Conservation (phyloP, 23 red algal genomes). For the Agarophyton chilense region DNA sequence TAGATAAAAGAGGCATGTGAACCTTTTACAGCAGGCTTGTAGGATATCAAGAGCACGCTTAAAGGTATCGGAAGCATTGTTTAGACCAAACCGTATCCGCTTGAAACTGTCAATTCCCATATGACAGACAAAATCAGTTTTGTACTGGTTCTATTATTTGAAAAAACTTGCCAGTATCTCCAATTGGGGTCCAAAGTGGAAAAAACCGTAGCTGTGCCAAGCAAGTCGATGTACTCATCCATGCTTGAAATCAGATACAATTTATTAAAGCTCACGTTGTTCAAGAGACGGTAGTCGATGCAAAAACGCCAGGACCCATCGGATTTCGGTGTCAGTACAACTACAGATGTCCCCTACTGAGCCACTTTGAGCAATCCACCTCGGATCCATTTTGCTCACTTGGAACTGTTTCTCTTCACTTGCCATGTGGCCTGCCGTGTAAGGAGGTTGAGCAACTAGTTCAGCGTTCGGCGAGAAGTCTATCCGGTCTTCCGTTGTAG, state of each 20-base stretch:
- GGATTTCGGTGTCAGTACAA: background rate
- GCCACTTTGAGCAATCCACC: too few relatives aligned
- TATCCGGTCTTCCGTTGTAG: too few relatives aligned
- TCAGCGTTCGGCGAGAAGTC: too few relatives aligned
- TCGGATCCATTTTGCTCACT: too few relatives aligned
- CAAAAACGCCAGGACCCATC: background rate
- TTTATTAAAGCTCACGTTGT: background rate
- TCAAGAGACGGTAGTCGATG: background rate
- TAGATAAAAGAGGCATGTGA: background rate
- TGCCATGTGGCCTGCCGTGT: too few relatives aligned
- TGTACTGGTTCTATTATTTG: background rate
- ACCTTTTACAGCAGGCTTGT: background rate
- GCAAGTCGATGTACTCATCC: constrained; percentile 57
- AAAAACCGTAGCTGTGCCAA: constrained; percentile 3
- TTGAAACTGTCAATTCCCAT: background rate
- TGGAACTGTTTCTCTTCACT: too few relatives aligned
- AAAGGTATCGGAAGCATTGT: constrained; percentile 5
- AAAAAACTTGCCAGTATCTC: constrained; percentile 41
- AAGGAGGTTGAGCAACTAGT: too few relatives aligned
- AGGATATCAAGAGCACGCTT: constrained; percentile 18
- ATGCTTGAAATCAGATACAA: background rate
- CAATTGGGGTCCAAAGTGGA: background rate
- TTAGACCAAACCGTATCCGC: background rate
- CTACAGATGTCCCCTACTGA: background rate
- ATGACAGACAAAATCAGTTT: background rate